Base-by-base conservation (phyloP, 2,329 filamentous ascomycete genomes). In the Dactylellina cionopaga region DNA sequence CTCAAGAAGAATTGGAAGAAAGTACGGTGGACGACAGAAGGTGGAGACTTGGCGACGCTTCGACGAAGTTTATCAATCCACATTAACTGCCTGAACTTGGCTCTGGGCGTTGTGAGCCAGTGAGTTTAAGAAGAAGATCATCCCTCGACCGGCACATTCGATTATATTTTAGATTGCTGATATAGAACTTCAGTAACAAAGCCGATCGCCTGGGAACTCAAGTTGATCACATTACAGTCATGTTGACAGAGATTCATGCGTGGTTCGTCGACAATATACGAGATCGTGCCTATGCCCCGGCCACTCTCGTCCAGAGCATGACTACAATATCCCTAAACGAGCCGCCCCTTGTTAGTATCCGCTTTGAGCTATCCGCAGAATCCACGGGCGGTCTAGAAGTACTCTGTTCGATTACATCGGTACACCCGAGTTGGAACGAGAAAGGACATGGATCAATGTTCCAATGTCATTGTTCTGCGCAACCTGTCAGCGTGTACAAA, bases 11-110 rank as follows among this genome's bases (percentile, higher is more conserved):
- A 79, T 39, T 79, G 77, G 77, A 78, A 74, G 56, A 79, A 78
- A 51, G 63, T 78, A 17, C 74, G 73, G 22, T 79, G 78, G 78
- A 79, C 77, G 2, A 79, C 76, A 1, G 77, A 78, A 44, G 75
- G 74, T 5, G 78, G 77, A 6, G 76, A 78, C 35, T 47, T 79
- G 0, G 74, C 68, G 4, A 55, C 75, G 0, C 62, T 79, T 0
- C 43, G 77, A 19, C 44, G 58, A 5, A 51, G 44, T 46, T 33
- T 62, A 31, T 11, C 19, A 7, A 52, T 62, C n/a, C 58, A 62
- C 27, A 31, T 62, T 5, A 51, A 52, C 24, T 62, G 19, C 13
- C 24, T 62, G 3, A 51, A 62, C 24, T 15, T 62, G 15, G 58
- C 58, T 22, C 11, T 62, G 13, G 44, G 58, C 19, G 43, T 62